Evolutionary conservation across 225 moss, liverwort and hornwort genomes (phyloP).

Genomic region (Anthoceros angustus): DNA sequence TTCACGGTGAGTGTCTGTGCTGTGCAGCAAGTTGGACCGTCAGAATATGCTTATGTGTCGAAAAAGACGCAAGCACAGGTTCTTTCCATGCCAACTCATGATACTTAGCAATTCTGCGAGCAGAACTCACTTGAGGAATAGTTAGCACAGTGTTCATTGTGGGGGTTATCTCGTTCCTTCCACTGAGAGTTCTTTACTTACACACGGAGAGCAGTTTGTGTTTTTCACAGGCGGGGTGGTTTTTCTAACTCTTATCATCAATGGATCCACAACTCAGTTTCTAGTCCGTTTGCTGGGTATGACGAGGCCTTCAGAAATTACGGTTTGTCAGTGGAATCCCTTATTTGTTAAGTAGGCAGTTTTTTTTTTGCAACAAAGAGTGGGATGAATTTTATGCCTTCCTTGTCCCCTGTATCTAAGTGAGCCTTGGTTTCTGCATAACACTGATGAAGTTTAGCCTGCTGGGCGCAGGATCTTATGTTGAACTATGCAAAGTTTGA

Average conservation of each 20-base stretch:
- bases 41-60: neutral
- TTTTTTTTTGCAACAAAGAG: no score
- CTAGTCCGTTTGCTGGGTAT: conserved; percentile 45
- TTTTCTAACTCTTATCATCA: conserved; percentile 75
- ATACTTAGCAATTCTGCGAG: neutral
- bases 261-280: conserved; percentile 85
- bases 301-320: conserved; percentile 47
- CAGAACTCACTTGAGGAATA: neutral
- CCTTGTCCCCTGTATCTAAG: no score
- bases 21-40: neutral
- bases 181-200: neutral
- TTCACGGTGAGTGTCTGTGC: no score
- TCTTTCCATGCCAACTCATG: neutral
- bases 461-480: conserved; percentile 39
- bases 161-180: neutral
- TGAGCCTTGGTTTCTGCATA: no score
- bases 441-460: neutral
- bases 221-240: conserved; percentile 98
- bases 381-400: no score
- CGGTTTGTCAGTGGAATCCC: conserved; percentile 25
- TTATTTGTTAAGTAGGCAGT: neutral
- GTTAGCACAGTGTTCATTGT: neutral
- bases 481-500: conserved; percentile 58
- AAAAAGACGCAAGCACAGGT: neutral
- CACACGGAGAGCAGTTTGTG: conserved; percentile 47